A percentile compares a stretch with the other conserved stretches of the same genome.
These are phyloP conservation scores for Acanthamoeba castellanii DNA, from an alignment of 208 protist species.

Conservation along the genomic window DNA sequence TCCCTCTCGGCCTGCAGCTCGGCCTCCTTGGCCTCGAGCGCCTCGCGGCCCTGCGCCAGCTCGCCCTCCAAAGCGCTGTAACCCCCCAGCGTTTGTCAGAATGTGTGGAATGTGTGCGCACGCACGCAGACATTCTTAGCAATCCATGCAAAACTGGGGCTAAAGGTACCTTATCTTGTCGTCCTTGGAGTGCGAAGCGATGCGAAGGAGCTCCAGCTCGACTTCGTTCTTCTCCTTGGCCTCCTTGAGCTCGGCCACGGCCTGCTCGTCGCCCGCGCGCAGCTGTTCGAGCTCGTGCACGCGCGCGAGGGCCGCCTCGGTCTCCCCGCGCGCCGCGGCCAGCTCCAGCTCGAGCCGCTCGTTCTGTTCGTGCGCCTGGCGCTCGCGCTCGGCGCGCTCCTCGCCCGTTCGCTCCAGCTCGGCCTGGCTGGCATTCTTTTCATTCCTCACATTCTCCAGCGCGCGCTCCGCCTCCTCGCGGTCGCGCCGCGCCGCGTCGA, in stretches of 20 bases:
- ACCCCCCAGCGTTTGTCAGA: too few relatives aligned
- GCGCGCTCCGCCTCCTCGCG: neutral
- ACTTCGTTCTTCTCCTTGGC: constrained; percentile 11
- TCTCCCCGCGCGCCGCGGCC: neutral
- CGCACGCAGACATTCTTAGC: too few relatives aligned
- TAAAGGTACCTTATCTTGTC: constrained; percentile 13
- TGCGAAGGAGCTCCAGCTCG: constrained; percentile 38
- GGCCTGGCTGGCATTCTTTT: too few relatives aligned
- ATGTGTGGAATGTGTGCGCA: too few relatives aligned
- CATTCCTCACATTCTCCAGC: neutral
- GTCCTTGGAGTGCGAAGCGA: constrained; percentile 47
- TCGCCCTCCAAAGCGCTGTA: too few relatives aligned
- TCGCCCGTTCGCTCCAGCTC: neutral
- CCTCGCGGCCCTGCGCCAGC: too few relatives aligned
- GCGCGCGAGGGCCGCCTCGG: neutral
- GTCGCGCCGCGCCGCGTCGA: neutral
- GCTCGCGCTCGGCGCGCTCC: neutral
- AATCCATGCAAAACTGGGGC: too few relatives aligned
- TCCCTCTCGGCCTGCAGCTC: neutral
- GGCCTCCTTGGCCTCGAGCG: neutral
- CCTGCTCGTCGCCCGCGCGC: neutral
- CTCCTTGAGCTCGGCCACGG: neutral
- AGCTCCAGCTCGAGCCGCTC: neutral
- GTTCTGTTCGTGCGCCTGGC: neutral
- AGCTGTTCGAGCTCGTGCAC: too few relatives aligned